phyloP scores from a whole-genome alignment of 2,329 filamentous ascomycete species.

The Aspergillus vadensis region DNA sequence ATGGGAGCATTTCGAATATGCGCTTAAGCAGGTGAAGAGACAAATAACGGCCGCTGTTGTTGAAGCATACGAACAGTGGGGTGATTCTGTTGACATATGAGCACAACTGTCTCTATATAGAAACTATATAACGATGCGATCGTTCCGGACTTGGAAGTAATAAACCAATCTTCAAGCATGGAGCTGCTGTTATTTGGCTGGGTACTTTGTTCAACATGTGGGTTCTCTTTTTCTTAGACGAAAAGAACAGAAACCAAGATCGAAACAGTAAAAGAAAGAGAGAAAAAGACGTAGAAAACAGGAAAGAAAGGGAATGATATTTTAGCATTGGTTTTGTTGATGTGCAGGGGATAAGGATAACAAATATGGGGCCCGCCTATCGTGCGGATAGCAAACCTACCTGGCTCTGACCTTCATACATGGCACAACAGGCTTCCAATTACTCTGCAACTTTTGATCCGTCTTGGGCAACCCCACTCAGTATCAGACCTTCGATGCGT shows the following conservation, averaged over 20 bases:
- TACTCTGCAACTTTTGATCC: neutral
- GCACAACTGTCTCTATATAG: neutral
- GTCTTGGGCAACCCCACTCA: neutral
- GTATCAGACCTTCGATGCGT: neutral
- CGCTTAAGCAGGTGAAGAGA: slow-evolving; percentile 51
- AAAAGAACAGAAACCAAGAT: too few species aligned
- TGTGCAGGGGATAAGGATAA: too few species aligned
- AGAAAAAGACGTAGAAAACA: too few species aligned
- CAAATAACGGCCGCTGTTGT: slow-evolving; percentile 64
- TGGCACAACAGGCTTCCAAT: neutral
- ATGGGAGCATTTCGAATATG: slow-evolving; percentile 48
- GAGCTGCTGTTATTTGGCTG: too few species aligned
- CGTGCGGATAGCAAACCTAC: neutral
- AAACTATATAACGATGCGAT: neutral
- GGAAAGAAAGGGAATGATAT: too few species aligned
- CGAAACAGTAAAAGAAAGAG: too few species aligned
- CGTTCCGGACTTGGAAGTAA: neutral
- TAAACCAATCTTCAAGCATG: neutral
- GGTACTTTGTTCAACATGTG: too few species aligned
- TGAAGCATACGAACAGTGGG: slow-evolving; percentile 60
- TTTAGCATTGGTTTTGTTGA: too few species aligned
- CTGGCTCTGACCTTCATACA: neutral
- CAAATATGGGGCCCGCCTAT: too few species aligned
- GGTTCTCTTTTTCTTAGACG: too few species aligned
- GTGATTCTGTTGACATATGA: slow-evolving; percentile 23